Conservation (phyloP, 2,329 filamentous ascomycete genomes). For the Trichoderma afroharzianum region DNA sequence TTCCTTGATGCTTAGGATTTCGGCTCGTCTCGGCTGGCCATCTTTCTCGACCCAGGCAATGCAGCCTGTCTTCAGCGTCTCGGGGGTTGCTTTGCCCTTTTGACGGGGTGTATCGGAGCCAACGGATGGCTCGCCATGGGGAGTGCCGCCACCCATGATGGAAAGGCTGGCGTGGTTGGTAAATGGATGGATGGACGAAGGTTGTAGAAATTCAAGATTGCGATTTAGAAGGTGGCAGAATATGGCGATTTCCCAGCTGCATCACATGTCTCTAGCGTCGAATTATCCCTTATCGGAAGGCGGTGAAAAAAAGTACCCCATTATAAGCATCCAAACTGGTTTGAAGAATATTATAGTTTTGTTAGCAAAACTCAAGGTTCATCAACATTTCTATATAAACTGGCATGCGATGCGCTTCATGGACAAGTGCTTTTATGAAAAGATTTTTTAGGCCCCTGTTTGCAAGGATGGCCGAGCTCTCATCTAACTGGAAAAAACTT, state of each 20-base stretch:
- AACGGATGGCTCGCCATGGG: constrained; percentile 50
- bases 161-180: constrained; percentile 18
- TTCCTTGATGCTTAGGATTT: constrained; percentile 91
- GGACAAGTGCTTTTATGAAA: background rate
- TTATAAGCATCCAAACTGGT: background rate
- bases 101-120: constrained; percentile 58
- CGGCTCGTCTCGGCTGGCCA: constrained; percentile 82
- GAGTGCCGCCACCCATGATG: constrained; percentile 53
- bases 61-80: constrained; percentile 65
- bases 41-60: constrained; percentile 65
- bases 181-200: constrained; percentile 13
- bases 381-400: background rate
- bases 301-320: background rate
- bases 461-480: constrained; percentile 44
- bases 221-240: constrained; percentile 14
- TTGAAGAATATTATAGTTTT: background rate
- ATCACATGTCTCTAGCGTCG: background rate
- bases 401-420: background rate
- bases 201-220: background rate
- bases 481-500: constrained; percentile 75
- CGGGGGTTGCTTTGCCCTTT: constrained; percentile 79
- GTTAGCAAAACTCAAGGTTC: background rate
- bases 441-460: background rate
- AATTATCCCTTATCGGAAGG: background rate
- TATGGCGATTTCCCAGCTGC: background rate